phyloP scores from a whole-genome alignment of 2,329 filamentous ascomycete species.

The Fusarium continuum region DNA sequence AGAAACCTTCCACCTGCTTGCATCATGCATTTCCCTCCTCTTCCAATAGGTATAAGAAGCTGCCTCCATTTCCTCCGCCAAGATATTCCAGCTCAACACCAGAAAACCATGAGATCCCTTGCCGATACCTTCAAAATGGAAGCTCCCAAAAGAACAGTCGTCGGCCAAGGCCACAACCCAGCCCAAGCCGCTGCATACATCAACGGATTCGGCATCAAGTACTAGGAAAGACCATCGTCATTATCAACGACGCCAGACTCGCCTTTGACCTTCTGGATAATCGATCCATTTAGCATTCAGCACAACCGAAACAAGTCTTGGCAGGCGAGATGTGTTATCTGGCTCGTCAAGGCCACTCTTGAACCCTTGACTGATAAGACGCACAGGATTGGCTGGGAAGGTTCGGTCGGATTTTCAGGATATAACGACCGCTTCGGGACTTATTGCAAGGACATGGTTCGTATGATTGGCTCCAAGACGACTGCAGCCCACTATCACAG shows the following conservation, averaged over 20 bases:
- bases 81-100: too few relatives aligned
- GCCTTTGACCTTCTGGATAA: constrained; percentile 51
- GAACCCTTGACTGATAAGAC: neutral
- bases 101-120: too few relatives aligned
- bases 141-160: too few relatives aligned
- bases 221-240: constrained; percentile 53
- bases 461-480: constrained; percentile 55
- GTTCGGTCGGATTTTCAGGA: constrained; percentile 47
- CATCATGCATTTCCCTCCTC: too few relatives aligned
- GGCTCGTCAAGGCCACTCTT: neutral
- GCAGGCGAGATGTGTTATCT: constrained; percentile 33
- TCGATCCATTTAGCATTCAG: constrained; percentile 17
- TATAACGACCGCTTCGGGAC: constrained; percentile 51
- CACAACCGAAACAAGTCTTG: constrained; percentile 25
- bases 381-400: constrained; percentile 39
- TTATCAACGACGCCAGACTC: constrained; percentile 51
- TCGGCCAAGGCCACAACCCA: too few relatives aligned
- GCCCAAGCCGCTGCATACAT: too few relatives aligned
- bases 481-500: constrained; percentile 51
- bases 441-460: constrained; percentile 56
- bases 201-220: too few relatives aligned
- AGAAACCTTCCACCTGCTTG: too few relatives aligned
- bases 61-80: too few relatives aligned
- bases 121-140: too few relatives aligned
- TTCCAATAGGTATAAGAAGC: too few relatives aligned